Conservation (phyloP, 305 asterid genomes). For the Fraxinus albicans region DNA sequence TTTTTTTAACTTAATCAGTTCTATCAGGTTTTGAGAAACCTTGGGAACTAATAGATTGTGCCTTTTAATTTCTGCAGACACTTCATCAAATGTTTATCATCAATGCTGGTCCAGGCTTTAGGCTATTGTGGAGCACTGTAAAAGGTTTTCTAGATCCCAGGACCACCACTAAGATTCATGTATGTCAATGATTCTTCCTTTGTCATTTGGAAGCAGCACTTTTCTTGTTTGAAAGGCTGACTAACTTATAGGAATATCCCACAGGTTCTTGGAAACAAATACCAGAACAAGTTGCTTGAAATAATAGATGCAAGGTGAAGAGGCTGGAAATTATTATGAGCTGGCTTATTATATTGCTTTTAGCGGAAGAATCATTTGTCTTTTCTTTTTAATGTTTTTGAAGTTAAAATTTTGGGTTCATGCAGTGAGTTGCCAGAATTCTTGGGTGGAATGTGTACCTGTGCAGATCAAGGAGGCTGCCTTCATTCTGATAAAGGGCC, state of each 20-base stretch:
- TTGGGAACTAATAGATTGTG: slow-evolving; percentile 4
- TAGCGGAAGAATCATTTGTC: not conserved
- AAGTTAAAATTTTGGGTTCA: slow-evolving; percentile 10
- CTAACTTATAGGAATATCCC: slow-evolving; percentile 16
- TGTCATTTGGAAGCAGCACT: slow-evolving; percentile 13
- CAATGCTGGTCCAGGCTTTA: slow-evolving; percentile 92
- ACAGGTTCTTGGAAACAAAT: slow-evolving; percentile 91
- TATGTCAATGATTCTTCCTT: slow-evolving; percentile 31
- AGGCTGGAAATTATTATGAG: slow-evolving; percentile 12
- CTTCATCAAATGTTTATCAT: slow-evolving; percentile 97
- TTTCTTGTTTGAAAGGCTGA: not conserved
- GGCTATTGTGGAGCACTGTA: slow-evolving; percentile 86
- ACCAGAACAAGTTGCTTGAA: slow-evolving; percentile 84
- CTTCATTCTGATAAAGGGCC: slow-evolving; percentile 98
- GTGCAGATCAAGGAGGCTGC: slow-evolving; percentile 91
- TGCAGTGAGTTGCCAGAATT: slow-evolving; percentile 93
- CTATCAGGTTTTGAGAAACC: slow-evolving; percentile 19
- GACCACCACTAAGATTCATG: slow-evolving; percentile 98
- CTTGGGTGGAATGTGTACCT: slow-evolving; percentile 82
- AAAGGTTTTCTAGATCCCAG: slow-evolving; percentile 89
- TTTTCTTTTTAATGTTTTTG: not conserved
- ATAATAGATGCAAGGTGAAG: slow-evolving; percentile 79
- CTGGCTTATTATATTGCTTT: not conserved
- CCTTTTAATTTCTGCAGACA: slow-evolving; percentile 59
- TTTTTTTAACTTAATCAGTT: not conserved